Base-by-base conservation (phyloP, 2,329 filamentous ascomycete species). In the Albophoma yamanashiensis region DNA sequence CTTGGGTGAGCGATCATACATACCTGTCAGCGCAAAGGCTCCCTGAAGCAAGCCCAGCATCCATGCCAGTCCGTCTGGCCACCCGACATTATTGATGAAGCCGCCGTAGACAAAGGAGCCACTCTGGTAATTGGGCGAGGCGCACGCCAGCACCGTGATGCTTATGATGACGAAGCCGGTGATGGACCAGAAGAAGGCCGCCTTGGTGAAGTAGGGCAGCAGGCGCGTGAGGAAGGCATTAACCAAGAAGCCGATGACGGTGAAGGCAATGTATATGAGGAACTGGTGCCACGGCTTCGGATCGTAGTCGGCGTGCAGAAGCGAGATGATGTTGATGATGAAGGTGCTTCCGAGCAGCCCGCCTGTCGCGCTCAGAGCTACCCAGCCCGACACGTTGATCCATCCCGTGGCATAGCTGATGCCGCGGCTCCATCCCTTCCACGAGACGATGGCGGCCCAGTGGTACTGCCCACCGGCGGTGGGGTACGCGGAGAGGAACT, bases 351-450 rank as follows among this genome's bases (percentile, higher is more conserved):
- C 86, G 6, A 91, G 78, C 27, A 89, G 76, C 1, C 86, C 86
- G 20, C 83, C 87, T 0, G 86, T 88, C 9, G 88, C 87, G 5
- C 84, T 85, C 58, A 91, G 73, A 12, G 84, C 83, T 39, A 89
- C 85, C 85, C 87, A 90, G 20, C 86, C 87, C n/a, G 84, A 84
- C 43, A 85, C 82, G 66, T 86, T 88, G 70, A 86, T 89, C 87
- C 87, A 91, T 36, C 88, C 88, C 0, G 87, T 89, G 55, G 85
- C 81, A 76, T 87, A 91, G 55, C 85, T 87, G 14, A 89, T 79
- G 38, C 84, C 75, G 0, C 84, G 82, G 22, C 83, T 81, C 78
- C 80, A 87, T 59, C 73, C 74, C 61, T 79, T 78, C 77, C 84
- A 86, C 39, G 82, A 79, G 63, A 90, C 75, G 57, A 84, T 74